A percentile compares a stretch with the other conserved stretches of the same genome.
Evolutionary conservation across 345 rosid genomes (phyloP).

Genomic region (Stellera chamaejasme): DNA sequence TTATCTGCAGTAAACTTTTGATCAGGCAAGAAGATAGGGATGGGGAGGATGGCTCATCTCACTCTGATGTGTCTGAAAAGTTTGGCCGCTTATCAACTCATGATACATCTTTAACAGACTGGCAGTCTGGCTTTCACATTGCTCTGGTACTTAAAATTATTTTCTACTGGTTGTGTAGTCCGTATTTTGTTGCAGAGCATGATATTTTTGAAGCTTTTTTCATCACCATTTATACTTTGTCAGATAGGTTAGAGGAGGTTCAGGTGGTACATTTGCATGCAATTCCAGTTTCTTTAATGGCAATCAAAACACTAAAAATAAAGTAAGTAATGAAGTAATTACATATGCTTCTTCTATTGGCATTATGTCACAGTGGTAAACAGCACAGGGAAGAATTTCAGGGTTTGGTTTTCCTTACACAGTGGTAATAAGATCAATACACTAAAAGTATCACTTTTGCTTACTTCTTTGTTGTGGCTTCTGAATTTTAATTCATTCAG

Average conservation of each 20-base stretch:
- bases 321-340: too few relatives aligned
- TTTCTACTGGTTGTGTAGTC: slow-evolving; percentile 1
- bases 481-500: too few relatives aligned
- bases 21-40: slow-evolving; percentile 80
- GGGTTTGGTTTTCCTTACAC: too few relatives aligned
- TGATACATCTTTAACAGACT: slow-evolving; percentile 77
- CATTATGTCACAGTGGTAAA: too few relatives aligned
- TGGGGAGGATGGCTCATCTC: slow-evolving; percentile 48
- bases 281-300: neutral
- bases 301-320: neutral
- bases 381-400: too few relatives aligned
- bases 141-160: slow-evolving; percentile 46
- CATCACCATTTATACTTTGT: neutral
- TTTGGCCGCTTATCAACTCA: slow-evolving; percentile 57
- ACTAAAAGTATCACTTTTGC: too few relatives aligned
- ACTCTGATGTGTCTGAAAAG: slow-evolving; percentile 53
- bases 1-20: slow-evolving; percentile 5
- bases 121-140: slow-evolving; percentile 94
- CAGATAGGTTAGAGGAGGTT: neutral
- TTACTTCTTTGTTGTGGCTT: too few relatives aligned
- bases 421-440: too few relatives aligned
- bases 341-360: too few relatives aligned
- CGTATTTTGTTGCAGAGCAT: neutral
- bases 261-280: too few relatives aligned
- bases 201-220: neutral